Conservation (phyloP, 768 basidiomycete genomes). For the Neoboletus brunneissimus region DNA sequence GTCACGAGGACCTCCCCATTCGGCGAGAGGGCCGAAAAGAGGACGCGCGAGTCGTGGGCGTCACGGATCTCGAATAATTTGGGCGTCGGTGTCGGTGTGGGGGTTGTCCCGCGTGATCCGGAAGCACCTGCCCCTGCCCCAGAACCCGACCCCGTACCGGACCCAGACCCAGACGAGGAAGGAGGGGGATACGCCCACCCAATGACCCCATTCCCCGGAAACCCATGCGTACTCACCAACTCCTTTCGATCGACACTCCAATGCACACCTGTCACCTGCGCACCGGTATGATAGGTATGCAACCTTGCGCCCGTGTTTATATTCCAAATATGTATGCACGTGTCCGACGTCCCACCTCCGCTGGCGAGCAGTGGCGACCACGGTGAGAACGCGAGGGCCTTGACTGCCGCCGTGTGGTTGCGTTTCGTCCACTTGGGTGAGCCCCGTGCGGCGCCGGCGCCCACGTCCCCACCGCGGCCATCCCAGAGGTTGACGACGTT, state of each 20-base stretch:
- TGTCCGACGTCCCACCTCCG: conserved; percentile 68
- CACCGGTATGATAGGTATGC: conserved; percentile 76
- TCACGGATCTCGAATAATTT: too few species aligned
- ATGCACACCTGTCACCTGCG: conserved; percentile 77
- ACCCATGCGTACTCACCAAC: conserved; percentile 89
- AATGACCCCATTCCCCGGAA: conserved; percentile 83
- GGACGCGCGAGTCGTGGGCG: conserved; percentile 84
- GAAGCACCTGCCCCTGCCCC: conserved; percentile 24
- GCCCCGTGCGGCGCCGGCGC: conserved; percentile 44
- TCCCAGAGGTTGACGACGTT: too few species aligned
- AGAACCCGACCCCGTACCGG: conserved; percentile 56
- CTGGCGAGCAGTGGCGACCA: conserved; percentile 91
- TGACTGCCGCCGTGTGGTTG: conserved; percentile 87
- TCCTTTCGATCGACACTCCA: conserved; percentile 73
- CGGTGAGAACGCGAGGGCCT: conserved; percentile 93
- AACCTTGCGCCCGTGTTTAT: conserved; percentile 88
- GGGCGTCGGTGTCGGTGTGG: conserved; percentile 52
- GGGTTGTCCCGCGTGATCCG: conserved; percentile 15
- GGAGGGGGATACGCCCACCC: conserved; percentile 75
- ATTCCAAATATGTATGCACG: conserved; percentile 78
- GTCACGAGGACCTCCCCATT: conserved; percentile 91
- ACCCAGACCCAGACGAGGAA: conserved; percentile 25
- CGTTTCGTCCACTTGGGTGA: conserved; percentile 87
- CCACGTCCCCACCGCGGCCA: too few species aligned
- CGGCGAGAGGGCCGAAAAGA: conserved; percentile 83